phyloP scores from a whole-genome alignment of 192 early-diverging fungal genomes.

The Polychytrium aggregatum region DNA sequence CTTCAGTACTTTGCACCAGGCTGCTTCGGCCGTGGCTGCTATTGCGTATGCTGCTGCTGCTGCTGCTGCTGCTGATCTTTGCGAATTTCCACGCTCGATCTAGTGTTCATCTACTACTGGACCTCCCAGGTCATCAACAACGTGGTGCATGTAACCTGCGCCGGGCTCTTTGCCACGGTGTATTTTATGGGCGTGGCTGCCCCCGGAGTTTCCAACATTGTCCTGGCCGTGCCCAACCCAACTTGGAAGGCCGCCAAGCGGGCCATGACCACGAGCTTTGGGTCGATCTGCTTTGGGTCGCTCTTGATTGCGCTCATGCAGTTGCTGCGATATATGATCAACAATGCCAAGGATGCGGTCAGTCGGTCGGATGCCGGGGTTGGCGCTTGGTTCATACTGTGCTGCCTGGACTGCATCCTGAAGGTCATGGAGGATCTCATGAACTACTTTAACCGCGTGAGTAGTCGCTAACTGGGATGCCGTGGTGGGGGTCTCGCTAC shows the following conservation, averaged over 20 bases:
- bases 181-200: slow-evolving; percentile 57
- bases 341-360: slow-evolving; percentile 25
- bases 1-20: no score
- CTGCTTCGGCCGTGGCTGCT: no score
- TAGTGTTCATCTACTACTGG: slow-evolving; percentile 63
- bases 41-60: no score
- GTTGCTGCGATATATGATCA: slow-evolving; percentile 57
- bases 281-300: slow-evolving; percentile 73
- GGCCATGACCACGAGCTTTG: slow-evolving; percentile 67
- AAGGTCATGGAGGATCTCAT: slow-evolving; percentile 65
- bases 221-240: slow-evolving; percentile 40
- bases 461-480: background rate
- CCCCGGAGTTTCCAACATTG: slow-evolving; percentile 42
- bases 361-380: slow-evolving; percentile 14
- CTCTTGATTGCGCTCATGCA: slow-evolving; percentile 47
- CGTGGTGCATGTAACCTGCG: slow-evolving; percentile 63
- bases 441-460: slow-evolving; percentile 42
- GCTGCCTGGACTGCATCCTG: slow-evolving; percentile 68
- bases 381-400: slow-evolving; percentile 49
- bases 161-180: slow-evolving; percentile 68
- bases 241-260: slow-evolving; percentile 59
- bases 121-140: slow-evolving; percentile 58
- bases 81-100: no score
- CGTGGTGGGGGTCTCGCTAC: no score
- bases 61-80: no score